Evolutionary conservation across 768 basidiomycete genomes (phyloP), one percentile per base, ranked within the genome.

Genomic region (Jaapia argillacea): DNA sequence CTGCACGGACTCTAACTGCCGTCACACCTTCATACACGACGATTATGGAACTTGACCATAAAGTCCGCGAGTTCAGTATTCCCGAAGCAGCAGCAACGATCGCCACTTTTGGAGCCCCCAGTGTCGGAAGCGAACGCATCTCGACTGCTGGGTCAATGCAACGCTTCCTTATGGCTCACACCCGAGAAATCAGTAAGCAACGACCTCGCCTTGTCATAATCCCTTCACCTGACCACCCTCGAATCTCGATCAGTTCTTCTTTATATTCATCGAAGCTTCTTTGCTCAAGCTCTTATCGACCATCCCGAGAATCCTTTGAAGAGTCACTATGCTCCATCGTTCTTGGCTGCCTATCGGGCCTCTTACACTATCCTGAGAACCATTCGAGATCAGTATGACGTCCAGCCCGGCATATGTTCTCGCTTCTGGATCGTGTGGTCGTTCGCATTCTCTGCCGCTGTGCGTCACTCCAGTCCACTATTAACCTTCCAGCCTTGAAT

Each of bases 201-300:
- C 45, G 6, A 44, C 36, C 27, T 46, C 5, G 4, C 7, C 5
- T 24, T 24, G 3, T 31, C 38, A 22, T n/a, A 23, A 4, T 37
- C 16, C 36, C 25, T 18, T 12, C 12, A 4, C 27, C 10, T n/a
- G 31, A 4, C 40, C n/a, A n/a, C 18, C 40, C 22, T 16, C 18
- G 10, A 7, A 16, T 14, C 41, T 26, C 24, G 36, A 12, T 14
- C 38, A 24, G 79, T 77, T 18, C 62, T 81, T 14, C 64, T 81
- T 54, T 77, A 77, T 54, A 71, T 83, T 24, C 79, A 81, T 51
- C 70, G 80, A 21, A 70, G 70, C 45, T 85, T 80, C 65, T 83
- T 84, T 47, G 81, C 81, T 1, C 77, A 79, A 52, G 81, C 81
- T 3, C 74, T 84, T 49, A 75, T 79, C 21, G 79, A 84, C 45